phyloP scores from a whole-genome alignment of 495 filamentous ascomycete species.

The Hyaloscypha bicolor region DNA sequence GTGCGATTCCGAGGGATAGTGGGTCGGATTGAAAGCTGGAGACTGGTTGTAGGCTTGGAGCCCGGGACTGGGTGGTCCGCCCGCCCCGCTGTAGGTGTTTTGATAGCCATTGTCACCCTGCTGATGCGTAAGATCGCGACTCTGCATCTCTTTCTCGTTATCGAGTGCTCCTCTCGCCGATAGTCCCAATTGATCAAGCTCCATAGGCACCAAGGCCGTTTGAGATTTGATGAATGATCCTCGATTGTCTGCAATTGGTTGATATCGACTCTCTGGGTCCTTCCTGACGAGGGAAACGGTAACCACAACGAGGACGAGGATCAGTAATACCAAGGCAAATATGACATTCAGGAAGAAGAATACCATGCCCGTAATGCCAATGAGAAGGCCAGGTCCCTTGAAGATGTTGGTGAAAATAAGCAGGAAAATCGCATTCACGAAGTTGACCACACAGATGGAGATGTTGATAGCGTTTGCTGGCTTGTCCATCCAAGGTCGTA shows the following conservation, averaged over 20 bases:
- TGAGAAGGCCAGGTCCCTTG: constrained; percentile 79
- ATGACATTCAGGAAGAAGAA: constrained; percentile 90
- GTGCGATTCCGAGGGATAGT: background rate
- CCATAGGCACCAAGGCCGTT: constrained; percentile 71
- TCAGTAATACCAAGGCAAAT: constrained; percentile 78
- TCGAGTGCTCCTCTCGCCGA: constrained; percentile 84
- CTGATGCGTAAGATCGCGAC: constrained; percentile 39
- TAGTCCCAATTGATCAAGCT: constrained; percentile 87
- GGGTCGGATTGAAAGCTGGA: constrained; percentile 58
- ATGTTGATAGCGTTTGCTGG: constrained; percentile 97
- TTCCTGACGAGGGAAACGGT: constrained; percentile 80
- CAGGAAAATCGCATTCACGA: constrained; percentile 82
- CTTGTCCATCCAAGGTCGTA: constrained; percentile 98
- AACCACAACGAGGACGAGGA: constrained; percentile 84
- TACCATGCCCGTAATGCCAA: constrained; percentile 87
- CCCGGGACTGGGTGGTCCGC: constrained; percentile 38
- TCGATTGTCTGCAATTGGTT: constrained; percentile 92
- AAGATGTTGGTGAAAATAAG: constrained; percentile 79
- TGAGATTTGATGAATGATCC: constrained; percentile 97
- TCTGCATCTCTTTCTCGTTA: constrained; percentile 68
- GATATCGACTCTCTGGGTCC: constrained; percentile 94
- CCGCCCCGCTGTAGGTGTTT: constrained; percentile 27
- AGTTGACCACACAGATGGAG: constrained; percentile 82
- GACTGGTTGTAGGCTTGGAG: constrained; percentile 58
- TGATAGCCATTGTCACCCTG: constrained; percentile 36